Evolutionary conservation across 2,329 filamentous ascomycete species (phyloP).

Genomic region (Ascochyta clinopodiicola): DNA sequence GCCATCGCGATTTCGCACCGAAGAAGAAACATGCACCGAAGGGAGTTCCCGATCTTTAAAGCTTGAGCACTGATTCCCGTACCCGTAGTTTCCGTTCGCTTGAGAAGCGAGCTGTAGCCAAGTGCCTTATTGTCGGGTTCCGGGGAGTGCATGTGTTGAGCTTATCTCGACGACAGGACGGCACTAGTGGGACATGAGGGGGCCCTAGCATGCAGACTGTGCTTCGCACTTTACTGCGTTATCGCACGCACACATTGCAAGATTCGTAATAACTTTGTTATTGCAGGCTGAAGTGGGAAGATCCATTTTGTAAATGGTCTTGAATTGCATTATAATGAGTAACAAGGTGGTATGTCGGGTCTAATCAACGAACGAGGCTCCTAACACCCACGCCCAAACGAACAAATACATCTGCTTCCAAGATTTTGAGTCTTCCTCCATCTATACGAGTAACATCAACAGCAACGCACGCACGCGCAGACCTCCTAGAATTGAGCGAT

Average conservation of each 20-base stretch:
- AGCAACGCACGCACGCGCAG: not conserved
- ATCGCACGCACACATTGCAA: not conserved
- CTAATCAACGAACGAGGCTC: constrained; percentile 7
- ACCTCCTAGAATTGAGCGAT: constrained; percentile 73
- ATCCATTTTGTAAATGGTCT: not conserved
- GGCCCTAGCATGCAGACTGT: constrained; percentile 6
- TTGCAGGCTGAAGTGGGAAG: not conserved
- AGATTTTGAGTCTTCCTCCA: not conserved
- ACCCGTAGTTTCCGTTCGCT: constrained; percentile 21
- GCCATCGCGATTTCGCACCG: constrained; percentile 15
- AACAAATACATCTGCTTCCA: constrained; percentile 5
- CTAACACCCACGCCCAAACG: constrained; percentile 5
- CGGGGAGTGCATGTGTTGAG: constrained; percentile 20
- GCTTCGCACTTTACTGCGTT: not conserved
- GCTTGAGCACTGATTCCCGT: constrained; percentile 20
- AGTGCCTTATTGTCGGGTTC: constrained; percentile 16
- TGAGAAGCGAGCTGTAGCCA: constrained; percentile 20
- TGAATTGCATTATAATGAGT: constrained; percentile 16
- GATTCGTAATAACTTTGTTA: not conserved
- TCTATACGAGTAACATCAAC: not conserved
- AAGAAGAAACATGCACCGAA: constrained; percentile 14
- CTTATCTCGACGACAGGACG: constrained; percentile 17
- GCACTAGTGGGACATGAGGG: constrained; percentile 8
- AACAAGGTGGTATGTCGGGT: constrained; percentile 10
- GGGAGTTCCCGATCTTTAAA: constrained; percentile 14